phyloP scores from a whole-genome alignment of 148 eudicot species.

The Silene uniflora region DNA sequence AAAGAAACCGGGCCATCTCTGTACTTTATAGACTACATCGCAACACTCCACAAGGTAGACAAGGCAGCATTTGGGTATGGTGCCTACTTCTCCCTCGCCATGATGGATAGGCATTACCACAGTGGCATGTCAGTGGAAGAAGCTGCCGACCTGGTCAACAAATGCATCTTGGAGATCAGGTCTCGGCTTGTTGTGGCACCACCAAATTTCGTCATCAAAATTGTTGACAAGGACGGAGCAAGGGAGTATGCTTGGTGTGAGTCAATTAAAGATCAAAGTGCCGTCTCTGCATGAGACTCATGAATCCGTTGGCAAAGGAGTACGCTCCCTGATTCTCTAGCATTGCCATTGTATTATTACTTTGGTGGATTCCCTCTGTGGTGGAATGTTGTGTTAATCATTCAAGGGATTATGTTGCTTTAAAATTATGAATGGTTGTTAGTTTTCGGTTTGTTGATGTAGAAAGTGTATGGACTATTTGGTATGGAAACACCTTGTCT shows the following conservation, averaged over 20 bases:
- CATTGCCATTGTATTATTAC: not conserved
- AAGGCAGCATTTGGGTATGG: constrained; percentile 93
- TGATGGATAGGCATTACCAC: constrained; percentile 84
- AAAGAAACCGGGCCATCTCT: constrained; percentile 78
- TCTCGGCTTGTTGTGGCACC: constrained; percentile 87
- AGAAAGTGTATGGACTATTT: too few relatives aligned
- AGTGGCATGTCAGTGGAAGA: constrained; percentile 69
- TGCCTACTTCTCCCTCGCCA: constrained; percentile 68
- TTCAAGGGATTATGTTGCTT: not conserved
- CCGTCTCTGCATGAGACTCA: constrained; percentile 11
- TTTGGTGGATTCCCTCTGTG: not conserved
- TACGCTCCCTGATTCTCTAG: not conserved
- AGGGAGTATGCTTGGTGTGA: constrained; percentile 74
- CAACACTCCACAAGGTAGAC: constrained; percentile 80
- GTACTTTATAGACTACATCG: constrained; percentile 75
- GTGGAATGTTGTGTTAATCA: not conserved
- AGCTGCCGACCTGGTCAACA: constrained; percentile 71
- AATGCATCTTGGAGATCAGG: constrained; percentile 66
- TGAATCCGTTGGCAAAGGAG: not conserved
- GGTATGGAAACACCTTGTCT: not conserved
- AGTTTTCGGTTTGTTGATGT: not conserved
- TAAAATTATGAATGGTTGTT: not conserved
- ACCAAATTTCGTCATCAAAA: constrained; percentile 79
- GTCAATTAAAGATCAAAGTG: constrained; percentile 52
- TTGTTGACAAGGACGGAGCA: constrained; percentile 79